Base-by-base conservation (phyloP, 2,329 filamentous ascomycete genomes). In the Arthrinium puccinioides region DNA sequence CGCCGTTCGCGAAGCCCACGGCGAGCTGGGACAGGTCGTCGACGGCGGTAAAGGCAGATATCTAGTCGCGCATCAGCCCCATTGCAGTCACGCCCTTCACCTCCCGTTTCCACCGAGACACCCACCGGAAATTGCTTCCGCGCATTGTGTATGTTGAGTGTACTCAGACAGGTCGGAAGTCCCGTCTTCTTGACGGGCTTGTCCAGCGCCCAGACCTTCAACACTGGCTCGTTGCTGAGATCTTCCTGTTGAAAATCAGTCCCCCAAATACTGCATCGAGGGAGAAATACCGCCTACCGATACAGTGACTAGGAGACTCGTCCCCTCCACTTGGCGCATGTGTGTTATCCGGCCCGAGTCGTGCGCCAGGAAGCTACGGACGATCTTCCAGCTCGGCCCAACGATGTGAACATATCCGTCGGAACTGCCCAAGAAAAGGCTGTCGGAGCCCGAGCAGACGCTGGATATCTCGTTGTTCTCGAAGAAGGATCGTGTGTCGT, bases 131-230 rank as follows among this genome's bases (percentile, higher is more conserved):
- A 97, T 50, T 85, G 87, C 56, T 90, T 88, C 56, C 86, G 78
- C 27, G 85, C 88, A 65, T 97, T 97, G 57, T 88, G 85, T 46
- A 98, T 83, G 16, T 74, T 79, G 36, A 96, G 65, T 1, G 84
- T 92, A 55, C 87, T 94, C 47, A 95, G 72, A 57, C 92, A 97
- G 26, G 82, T 86, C 13, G 92, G 92, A 44, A 83, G 70, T 28
- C 88, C 88, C 5, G 87, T 94, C 72, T 94, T 97, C 73, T 92
- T 97, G 48, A 94, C 87, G 4, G 83, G 74, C 63, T 89, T 94
- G 57, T 97, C 89, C 49, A 98, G 70, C 16, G 87, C 90, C 92
- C 92, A 98, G n/a, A 97, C 90, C 60, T 95, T 97, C 42, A 98
- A 64, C 15, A 90, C 74, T 0, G 92, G 90, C 51, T 97, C 88